Evolutionary conservation across 75 land plant species (phyloP).

Genomic region (Selaginella moellendorffii): DNA sequence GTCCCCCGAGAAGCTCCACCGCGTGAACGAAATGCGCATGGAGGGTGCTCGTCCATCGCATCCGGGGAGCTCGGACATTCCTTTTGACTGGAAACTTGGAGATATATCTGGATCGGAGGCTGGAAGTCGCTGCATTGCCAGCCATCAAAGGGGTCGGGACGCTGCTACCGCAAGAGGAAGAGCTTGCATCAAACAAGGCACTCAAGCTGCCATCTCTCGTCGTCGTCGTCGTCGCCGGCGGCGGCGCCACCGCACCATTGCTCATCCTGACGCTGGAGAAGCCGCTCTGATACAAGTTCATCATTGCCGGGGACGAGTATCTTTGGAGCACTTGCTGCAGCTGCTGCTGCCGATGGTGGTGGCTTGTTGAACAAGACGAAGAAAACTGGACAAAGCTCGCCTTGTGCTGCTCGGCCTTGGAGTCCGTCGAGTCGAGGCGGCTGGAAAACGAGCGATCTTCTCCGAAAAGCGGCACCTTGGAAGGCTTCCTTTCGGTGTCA

Average conservation of each 20-base stretch:
- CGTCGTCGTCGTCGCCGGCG: too few relatives aligned
- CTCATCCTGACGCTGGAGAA: neutral
- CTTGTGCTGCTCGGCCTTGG: neutral
- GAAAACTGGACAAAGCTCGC: neutral
- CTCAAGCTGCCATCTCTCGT: too few relatives aligned
- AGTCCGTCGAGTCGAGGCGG: neutral
- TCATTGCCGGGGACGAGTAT: neutral
- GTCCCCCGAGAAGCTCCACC: constrained; percentile 88
- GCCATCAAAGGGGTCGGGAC: neutral
- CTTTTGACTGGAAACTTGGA: constrained; percentile 32
- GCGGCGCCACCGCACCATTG: too few relatives aligned
- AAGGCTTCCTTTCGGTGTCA: neutral
- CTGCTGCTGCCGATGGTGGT: neutral
- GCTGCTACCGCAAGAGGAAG: neutral
- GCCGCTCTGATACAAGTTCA: neutral
- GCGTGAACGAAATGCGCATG: constrained; percentile 89
- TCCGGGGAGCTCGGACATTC: constrained; percentile 50
- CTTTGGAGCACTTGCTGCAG: neutral
- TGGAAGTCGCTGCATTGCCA: neutral
- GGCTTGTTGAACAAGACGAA: too few relatives aligned
- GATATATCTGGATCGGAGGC: constrained; percentile 33
- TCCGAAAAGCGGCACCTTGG: neutral
- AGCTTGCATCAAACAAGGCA: too few relatives aligned
- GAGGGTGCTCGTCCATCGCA: constrained; percentile 83
- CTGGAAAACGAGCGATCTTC: neutral